These are phyloP conservation scores for Colletotrichum caudatum DNA, from an alignment of 2,329 filamentous ascomycete genomes.

Conservation along the genomic window DNA sequence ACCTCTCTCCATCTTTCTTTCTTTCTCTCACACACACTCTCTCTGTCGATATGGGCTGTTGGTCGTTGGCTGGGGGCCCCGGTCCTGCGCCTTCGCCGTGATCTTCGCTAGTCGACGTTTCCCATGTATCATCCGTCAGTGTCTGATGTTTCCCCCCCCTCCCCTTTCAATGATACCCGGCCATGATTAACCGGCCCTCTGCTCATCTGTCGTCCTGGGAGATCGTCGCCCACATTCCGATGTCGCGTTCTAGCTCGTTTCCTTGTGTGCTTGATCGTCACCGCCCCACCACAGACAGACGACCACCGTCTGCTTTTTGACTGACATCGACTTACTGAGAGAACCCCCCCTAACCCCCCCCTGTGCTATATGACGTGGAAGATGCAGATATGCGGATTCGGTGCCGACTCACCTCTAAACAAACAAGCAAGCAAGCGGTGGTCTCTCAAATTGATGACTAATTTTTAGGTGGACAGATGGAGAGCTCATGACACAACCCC, in stretches of 20 bases:
- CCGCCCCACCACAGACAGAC: not conserved
- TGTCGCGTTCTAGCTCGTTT: not conserved
- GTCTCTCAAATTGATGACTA: not conserved
- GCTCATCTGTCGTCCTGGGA: constrained; percentile 13
- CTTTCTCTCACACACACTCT: not conserved
- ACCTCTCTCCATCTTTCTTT: not conserved
- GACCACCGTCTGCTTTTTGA: not conserved
- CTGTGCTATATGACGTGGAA: not conserved
- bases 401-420: not conserved
- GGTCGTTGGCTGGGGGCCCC: not conserved
- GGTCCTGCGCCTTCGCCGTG: not conserved
- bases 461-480: no score
- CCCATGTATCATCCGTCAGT: constrained; percentile 5
- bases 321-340: not conserved
- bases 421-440: constrained; percentile 11
- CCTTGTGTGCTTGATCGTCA: constrained; percentile 6
- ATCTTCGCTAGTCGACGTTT: constrained; percentile 15
- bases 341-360: not conserved
- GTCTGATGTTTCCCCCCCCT: constrained; percentile 14
- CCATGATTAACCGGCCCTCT: not conserved
- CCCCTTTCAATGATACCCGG: constrained; percentile 19
- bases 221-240: constrained; percentile 25
- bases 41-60: not conserved
- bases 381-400: not conserved
- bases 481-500: not conserved